Percentiles rank a stretch among this genome's conserved stretches.
Conservation (phyloP, 73 alveolate genomes). For the Paramecium octaurelia region DNA sequence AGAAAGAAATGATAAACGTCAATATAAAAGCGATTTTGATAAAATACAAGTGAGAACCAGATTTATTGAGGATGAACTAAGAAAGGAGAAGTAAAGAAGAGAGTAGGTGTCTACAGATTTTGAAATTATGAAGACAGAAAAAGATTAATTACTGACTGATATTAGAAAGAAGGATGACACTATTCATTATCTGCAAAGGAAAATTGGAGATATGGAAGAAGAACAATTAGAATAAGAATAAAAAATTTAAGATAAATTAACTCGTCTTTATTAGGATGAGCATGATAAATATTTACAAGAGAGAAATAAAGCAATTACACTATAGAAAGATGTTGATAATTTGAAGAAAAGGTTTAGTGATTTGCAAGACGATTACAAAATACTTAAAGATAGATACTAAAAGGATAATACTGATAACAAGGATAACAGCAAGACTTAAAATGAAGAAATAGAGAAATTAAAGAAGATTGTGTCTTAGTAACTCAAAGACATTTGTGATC, state of each 20-base stretch:
- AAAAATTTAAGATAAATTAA: slow-evolving; percentile 18
- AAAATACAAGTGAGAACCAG: slow-evolving; percentile 38
- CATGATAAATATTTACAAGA: slow-evolving; percentile 47
- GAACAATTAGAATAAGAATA: slow-evolving; percentile 16
- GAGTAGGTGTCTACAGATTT: slow-evolving; percentile 33
- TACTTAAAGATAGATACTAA: slow-evolving; percentile 17
- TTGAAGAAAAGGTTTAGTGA: slow-evolving; percentile 48
- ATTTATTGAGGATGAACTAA: slow-evolving; percentile 51
- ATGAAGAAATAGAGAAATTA: slow-evolving; percentile 47
- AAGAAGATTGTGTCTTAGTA: background rate
- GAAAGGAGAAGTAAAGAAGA: slow-evolving; percentile 41
- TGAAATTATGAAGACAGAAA: slow-evolving; percentile 46
- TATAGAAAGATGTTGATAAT: slow-evolving; percentile 41
- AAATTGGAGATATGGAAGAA: slow-evolving; percentile 55
- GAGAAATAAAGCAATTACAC: slow-evolving; percentile 45
- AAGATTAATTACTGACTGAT: slow-evolving; percentile 28
- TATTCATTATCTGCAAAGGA: slow-evolving; percentile 44
- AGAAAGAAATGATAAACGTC: slow-evolving; percentile 49
- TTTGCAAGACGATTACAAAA: slow-evolving; percentile 41
- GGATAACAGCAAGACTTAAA: background rate
- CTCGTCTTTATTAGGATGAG: slow-evolving; percentile 45
- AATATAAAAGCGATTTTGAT: slow-evolving; percentile 47
- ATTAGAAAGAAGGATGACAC: slow-evolving; percentile 59
- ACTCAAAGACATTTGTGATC: background rate
- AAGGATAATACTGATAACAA: slow-evolving; percentile 39